Conservation (phyloP, 2,329 filamentous ascomycete genomes). For the Sclerotinia minor region DNA sequence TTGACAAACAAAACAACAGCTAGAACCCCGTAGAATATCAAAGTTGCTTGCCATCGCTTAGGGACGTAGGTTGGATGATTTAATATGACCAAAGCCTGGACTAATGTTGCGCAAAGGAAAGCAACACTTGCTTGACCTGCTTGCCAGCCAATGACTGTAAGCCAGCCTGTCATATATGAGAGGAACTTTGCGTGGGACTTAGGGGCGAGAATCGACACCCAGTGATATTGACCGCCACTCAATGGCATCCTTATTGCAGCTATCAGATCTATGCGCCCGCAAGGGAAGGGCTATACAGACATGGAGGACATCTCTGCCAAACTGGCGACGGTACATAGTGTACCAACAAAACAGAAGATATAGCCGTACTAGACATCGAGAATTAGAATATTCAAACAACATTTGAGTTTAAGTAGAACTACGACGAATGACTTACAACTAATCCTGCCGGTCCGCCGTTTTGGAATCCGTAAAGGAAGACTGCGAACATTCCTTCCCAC, state of each 20-base stretch:
- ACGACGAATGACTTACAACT: constrained; percentile 31
- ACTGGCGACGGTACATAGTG: constrained; percentile 28
- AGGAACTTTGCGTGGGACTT: constrained; percentile 51
- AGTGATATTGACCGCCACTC: constrained; percentile 58
- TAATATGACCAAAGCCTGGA: constrained; percentile 45
- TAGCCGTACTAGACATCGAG: constrained; percentile 1
- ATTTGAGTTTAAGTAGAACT: neutral
- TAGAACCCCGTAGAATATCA: constrained; percentile 46
- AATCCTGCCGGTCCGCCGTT: constrained; percentile 41
- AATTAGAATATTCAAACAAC: neutral
- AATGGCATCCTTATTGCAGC: constrained; percentile 48
- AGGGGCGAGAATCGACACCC: constrained; percentile 55
- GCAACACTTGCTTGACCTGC: constrained; percentile 44
- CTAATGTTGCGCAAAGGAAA: constrained; percentile 47
- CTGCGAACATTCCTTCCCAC: constrained; percentile 44
- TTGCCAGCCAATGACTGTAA: constrained; percentile 50
- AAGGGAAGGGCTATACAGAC: constrained; percentile 28
- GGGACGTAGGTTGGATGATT: constrained; percentile 43
- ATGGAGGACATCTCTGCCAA: constrained; percentile 37
- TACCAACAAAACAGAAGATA: constrained; percentile 32
- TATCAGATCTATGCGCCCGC: constrained; percentile 3
- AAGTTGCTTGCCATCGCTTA: constrained; percentile 46
- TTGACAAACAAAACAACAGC: constrained; percentile 47
- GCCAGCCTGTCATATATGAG: constrained; percentile 54
- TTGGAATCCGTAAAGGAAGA: constrained; percentile 30